Conservation (phyloP, 768 basidiomycete genomes). For the Termitomyces sp. region DNA sequence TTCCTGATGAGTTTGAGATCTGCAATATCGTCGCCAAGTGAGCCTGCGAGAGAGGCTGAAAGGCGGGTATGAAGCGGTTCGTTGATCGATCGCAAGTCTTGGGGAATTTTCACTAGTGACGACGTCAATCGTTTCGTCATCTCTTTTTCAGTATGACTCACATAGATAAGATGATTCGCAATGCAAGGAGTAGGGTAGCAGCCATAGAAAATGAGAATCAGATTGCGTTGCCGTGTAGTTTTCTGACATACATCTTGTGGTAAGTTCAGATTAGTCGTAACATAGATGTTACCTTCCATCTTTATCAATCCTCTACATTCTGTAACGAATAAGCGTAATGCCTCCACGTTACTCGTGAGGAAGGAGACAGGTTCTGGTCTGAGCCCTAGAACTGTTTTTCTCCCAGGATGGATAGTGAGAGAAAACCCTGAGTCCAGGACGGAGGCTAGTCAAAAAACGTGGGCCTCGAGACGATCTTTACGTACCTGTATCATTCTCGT, state of each 20-base stretch:
- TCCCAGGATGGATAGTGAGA: slow-evolving; percentile 46
- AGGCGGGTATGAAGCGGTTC: slow-evolving; percentile 48
- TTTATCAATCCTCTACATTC: slow-evolving; percentile 58
- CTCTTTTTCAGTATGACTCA: background rate
- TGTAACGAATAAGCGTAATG: slow-evolving; percentile 38
- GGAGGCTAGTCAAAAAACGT: background rate
- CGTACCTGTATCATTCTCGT: background rate
- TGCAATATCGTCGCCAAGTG: slow-evolving; percentile 50
- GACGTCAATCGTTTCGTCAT: background rate
- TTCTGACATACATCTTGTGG: slow-evolving; percentile 1
- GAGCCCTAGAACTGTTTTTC: slow-evolving; percentile 17
- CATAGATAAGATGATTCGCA: slow-evolving; percentile 4
- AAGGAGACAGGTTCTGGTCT: slow-evolving; percentile 33
- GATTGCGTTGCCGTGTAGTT: slow-evolving; percentile 22
- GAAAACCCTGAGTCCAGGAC: slow-evolving; percentile 38
- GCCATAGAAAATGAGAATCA: slow-evolving; percentile 38
- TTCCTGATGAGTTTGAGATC: slow-evolving; percentile 59
- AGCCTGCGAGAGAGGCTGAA: slow-evolving; percentile 57
- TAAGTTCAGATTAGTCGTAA: slow-evolving; percentile 13
- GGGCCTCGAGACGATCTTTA: too few relatives aligned
- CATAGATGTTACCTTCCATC: slow-evolving; percentile 31
- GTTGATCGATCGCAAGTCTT: slow-evolving; percentile 49
- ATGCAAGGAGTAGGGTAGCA: slow-evolving; percentile 35
- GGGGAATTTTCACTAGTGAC: slow-evolving; percentile 36
- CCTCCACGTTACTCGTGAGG: slow-evolving; percentile 41